Evolutionary conservation across 441 rosid genomes (phyloP).

Genomic region (Gossypium lobatum): DNA sequence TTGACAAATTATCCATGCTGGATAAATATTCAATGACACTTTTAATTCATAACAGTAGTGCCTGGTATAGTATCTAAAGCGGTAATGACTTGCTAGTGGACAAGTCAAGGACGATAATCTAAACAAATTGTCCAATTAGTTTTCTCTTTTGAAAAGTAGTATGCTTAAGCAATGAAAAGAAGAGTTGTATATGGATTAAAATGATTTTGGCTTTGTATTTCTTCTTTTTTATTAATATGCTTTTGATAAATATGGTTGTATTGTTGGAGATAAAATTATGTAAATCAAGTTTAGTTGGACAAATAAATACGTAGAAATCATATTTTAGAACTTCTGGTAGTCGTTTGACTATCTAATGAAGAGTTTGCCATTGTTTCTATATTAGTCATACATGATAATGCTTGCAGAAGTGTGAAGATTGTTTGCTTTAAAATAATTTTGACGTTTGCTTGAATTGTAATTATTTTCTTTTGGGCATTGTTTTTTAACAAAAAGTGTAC

Average conservation of each 20-base stretch:
- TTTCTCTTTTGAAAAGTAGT: not conserved
- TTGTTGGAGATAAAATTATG: not conserved
- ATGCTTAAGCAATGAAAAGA: not conserved
- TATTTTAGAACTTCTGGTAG: not conserved
- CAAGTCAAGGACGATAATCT: not conserved
- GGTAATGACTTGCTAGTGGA: not conserved
- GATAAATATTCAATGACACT: not conserved
- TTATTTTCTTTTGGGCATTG: not conserved
- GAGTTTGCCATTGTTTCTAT: not conserved
- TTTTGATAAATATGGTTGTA: not conserved
- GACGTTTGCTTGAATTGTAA: not conserved
- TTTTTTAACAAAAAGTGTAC: not conserved
- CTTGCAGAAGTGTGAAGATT: not conserved
- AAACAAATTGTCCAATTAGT: not conserved
- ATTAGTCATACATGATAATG: not conserved
- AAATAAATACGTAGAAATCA: not conserved
- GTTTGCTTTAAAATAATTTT: not conserved
- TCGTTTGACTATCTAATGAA: not conserved
- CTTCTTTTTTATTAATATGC: not conserved
- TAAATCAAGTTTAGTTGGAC: not conserved
- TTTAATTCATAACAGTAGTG: not conserved
- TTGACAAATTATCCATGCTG: not conserved
- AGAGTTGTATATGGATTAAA: not conserved
- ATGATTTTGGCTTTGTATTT: not conserved
- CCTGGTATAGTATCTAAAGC: not conserved